A percentile compares a stretch with the other conserved stretches of the same genome.
phyloP scores from a whole-genome alignment of 2,329 filamentous ascomycete species.

The Hypocreales sp. region DNA sequence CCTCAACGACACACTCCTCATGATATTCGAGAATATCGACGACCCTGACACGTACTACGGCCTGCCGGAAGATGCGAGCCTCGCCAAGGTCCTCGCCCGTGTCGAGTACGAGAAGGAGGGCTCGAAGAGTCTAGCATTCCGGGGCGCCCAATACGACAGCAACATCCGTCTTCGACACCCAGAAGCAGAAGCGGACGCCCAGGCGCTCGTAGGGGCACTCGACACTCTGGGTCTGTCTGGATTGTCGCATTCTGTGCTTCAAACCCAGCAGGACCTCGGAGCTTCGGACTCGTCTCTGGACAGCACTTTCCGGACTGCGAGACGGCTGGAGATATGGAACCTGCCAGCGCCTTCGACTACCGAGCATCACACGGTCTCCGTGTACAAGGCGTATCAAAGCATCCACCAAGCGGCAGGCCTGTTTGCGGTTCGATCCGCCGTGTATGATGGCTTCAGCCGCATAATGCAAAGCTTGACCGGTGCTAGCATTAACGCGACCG shows the following conservation, averaged over 20 bases:
- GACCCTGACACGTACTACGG: slow-evolving; percentile 96
- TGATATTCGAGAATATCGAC: slow-evolving; percentile 82
- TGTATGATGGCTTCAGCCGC: slow-evolving; percentile 47
- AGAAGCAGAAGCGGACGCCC: slow-evolving; percentile 40
- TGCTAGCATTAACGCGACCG: slow-evolving; percentile 31
- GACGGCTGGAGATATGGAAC: slow-evolving; percentile 84
- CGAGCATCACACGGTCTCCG: slow-evolving; percentile 47
- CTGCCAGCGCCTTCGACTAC: slow-evolving; percentile 54
- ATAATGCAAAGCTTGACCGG: slow-evolving; percentile 42
- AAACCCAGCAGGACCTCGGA: slow-evolving; percentile 46
- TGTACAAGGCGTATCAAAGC: slow-evolving; percentile 71
- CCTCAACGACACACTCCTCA: slow-evolving; percentile 54
- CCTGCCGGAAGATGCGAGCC: slow-evolving; percentile 59
- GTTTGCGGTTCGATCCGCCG: slow-evolving; percentile 32
- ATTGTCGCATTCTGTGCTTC: slow-evolving; percentile 65
- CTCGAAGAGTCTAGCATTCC: slow-evolving; percentile 73
- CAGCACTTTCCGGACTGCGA: slow-evolving; percentile 63
- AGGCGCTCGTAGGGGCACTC: slow-evolving; percentile 61
- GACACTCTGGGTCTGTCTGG: slow-evolving; percentile 73
- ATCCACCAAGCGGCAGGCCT: slow-evolving; percentile 52
- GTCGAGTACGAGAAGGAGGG: slow-evolving; percentile 85
- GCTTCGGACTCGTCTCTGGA: slow-evolving; percentile 45
- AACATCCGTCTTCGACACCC: slow-evolving; percentile 50
- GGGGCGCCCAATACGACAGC: slow-evolving; percentile 81
- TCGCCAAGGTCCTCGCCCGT: slow-evolving; percentile 63